These are phyloP conservation scores for Cryptosporidium viatorum DNA, from an alignment of 169 alveolate genomes.

Conservation along the genomic window DNA sequence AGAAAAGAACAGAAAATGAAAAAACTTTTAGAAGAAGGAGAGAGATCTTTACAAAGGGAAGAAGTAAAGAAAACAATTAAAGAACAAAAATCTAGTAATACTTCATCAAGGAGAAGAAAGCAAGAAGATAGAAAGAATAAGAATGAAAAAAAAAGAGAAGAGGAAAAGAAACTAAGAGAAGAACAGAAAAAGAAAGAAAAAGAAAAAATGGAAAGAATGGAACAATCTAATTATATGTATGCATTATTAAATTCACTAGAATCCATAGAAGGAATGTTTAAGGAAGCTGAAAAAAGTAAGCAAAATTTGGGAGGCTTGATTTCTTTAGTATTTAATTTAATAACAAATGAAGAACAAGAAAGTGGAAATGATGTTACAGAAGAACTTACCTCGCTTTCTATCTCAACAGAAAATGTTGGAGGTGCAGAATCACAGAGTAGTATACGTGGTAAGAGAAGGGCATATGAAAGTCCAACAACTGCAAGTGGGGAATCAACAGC, in stretches of 20 bases:
- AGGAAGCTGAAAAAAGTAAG: background rate
- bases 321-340: background rate
- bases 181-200: background rate
- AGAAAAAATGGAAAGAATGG: background rate
- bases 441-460: background rate
- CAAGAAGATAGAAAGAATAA: background rate
- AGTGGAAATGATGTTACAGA: background rate
- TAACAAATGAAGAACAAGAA: background rate
- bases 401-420: background rate
- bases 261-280: background rate
- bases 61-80: background rate
- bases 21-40: background rate
- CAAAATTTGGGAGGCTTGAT: background rate
- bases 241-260: background rate
- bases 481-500: background rate
- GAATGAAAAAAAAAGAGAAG: background rate
- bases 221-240: background rate
- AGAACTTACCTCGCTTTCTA: background rate
- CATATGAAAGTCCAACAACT: conserved; percentile 11
- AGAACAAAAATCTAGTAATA: background rate
- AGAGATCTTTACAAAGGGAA: background rate
- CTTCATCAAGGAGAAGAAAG: background rate
- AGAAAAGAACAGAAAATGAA: background rate
- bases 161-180: background rate
- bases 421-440: background rate